Evolutionary conservation across 1,139 yeast genomes (phyloP).

Genomic region (Saccharomyces hybrid): DNA sequence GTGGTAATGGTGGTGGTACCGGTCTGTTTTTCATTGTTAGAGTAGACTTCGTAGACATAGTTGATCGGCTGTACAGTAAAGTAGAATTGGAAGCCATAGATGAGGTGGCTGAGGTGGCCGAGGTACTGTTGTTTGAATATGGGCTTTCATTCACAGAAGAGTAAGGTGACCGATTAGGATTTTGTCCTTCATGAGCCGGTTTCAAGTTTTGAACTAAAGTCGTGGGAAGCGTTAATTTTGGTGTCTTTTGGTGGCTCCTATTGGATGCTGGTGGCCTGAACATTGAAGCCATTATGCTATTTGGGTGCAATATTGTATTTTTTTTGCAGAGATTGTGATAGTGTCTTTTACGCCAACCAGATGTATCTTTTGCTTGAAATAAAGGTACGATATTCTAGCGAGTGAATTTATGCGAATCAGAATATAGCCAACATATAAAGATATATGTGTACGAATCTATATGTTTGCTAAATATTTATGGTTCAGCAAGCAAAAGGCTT

Average conservation of each 20-base stretch:
- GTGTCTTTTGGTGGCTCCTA: constrained; percentile 23
- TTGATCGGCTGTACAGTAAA: neutral
- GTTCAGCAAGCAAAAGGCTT: neutral
- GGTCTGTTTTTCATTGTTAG: constrained; percentile 20
- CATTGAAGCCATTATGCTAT: constrained; percentile 24
- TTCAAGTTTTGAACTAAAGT: constrained; percentile 11
- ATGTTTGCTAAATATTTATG: neutral
- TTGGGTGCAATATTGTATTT: neutral
- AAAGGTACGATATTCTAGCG: neutral
- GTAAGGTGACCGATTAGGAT: neutral
- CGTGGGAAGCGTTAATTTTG: constrained; percentile 24
- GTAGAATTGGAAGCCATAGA: neutral
- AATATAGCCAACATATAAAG: neutral
- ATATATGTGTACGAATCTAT: neutral
- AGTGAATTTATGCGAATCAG: neutral
- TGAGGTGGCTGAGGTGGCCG: neutral
- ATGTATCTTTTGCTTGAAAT: neutral
- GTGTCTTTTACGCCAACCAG: neutral
- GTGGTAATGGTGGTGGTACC: constrained; percentile 25
- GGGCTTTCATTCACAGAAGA: neutral
- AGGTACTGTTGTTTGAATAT: neutral
- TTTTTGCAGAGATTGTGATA: neutral
- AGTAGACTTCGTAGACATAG: neutral
- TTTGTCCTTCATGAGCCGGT: constrained; percentile 1
- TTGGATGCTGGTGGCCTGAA: constrained; percentile 28